Evolutionary conservation across 2,329 filamentous ascomycete species (phyloP).

Genomic region (Neonectria hederae): DNA sequence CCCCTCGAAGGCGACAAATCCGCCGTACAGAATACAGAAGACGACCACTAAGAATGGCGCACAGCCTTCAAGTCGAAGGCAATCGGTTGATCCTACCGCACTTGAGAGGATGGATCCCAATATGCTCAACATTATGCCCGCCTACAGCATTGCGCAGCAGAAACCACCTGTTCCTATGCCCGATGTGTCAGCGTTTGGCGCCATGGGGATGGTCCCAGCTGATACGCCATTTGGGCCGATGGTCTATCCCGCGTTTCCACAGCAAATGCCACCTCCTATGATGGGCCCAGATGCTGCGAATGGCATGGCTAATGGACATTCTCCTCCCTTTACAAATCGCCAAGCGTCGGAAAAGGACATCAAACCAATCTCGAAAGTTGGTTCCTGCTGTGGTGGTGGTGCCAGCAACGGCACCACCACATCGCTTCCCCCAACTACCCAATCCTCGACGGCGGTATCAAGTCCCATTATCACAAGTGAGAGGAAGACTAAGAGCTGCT

Average conservation of each 20-base stretch:
- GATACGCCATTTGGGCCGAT: conserved; percentile 39
- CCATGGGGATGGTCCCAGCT: conserved; percentile 41
- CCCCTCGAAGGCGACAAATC: conserved; percentile 43
- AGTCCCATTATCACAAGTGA: conserved; percentile 30
- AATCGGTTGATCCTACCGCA: conserved; percentile 59
- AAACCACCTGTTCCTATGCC: conserved; percentile 38
- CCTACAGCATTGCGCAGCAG: conserved; percentile 43
- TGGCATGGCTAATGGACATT: conserved; percentile 33
- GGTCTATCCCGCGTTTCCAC: conserved; percentile 48
- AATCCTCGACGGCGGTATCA: conserved; percentile 25
- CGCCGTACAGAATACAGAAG: conserved; percentile 59
- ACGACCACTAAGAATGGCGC: conserved; percentile 47
- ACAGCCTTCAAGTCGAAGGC: conserved; percentile 50
- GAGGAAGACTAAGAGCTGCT: conserved; percentile 43
- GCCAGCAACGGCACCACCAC: conserved; percentile 12
- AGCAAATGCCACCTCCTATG: conserved; percentile 41
- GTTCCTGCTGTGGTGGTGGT: conserved; percentile 51
- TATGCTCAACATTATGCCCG: conserved; percentile 59
- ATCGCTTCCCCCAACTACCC: conserved; percentile 9
- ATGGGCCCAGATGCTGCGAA: conserved; percentile 31
- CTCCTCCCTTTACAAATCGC: conserved; percentile 32
- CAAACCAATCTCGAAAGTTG: conserved; percentile 31
- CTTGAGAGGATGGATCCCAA: conserved; percentile 64
- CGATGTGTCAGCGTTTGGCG: conserved; percentile 41
- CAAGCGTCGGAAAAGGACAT: conserved; percentile 25